Evolutionary conservation across 257 asterid species (phyloP), one percentile per base, ranked within the genome.

Genomic region (Oldenlandia corymbosa): DNA sequence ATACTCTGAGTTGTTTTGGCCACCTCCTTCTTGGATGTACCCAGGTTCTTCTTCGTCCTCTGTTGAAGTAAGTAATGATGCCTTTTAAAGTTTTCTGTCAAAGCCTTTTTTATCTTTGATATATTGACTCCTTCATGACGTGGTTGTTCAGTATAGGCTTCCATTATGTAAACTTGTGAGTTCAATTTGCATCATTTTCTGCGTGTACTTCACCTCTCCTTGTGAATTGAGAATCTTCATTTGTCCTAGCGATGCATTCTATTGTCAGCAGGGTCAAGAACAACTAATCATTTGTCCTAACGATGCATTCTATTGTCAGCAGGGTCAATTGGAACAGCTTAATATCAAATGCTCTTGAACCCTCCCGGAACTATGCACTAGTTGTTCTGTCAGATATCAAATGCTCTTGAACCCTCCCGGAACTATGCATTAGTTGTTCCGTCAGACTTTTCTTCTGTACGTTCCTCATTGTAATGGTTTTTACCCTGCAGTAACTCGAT

Each of bases 11-110:
- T 66, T 85, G 85, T 87, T 92, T 76, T 87, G 97, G 96, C 97
- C 96, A 8, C 97, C 95, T 34, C 96, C 97, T 28, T 68, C 76
- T 24, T 92, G 97, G 96, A 76, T 85, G 65, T 73, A 60, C 73
- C 70, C 87, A 1, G 45, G 75, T 60, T 73, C 76, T n/a, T 41
- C 84, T 54, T 28, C 76, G 20, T 41, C 84, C 30, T 28, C 39
- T 24, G 56, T 84, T 60, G 82, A 85, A 78, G 95, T 83, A 77
- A 90, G 92, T 62, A n/a, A n/a, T n/a, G 41, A 9, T 58, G 47
- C 24, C 67, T 70, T 32, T 21, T 21, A 45, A 59, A 58, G 18
- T 42, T 46, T 23, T n/a, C 50, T 5, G 23, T 0, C 23, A 42
- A 12, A 42, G 48, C 48, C 37, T 54, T 28, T 5, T 7, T 31